phyloP scores from a whole-genome alignment of 2,329 filamentous ascomycete species.

The Verticillium alfalfae region DNA sequence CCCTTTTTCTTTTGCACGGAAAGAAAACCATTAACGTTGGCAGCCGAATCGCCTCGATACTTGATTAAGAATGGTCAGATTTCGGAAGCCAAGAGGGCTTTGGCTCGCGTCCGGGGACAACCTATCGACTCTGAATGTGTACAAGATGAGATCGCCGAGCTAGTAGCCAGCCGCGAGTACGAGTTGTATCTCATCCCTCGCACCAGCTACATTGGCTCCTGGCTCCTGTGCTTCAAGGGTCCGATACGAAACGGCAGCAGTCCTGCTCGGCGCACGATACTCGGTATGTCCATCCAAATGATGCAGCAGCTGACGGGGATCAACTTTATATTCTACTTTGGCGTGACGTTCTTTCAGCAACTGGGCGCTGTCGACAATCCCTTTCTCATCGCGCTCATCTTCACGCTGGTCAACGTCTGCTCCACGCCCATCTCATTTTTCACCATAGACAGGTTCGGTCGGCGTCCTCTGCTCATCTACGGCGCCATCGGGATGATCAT shows the following conservation, averaged over 20 bases:
- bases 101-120: slow-evolving; percentile 60
- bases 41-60: slow-evolving; percentile 66
- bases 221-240: slow-evolving; percentile 53
- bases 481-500: slow-evolving; percentile 67
- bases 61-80: slow-evolving; percentile 63
- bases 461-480: slow-evolving; percentile 61
- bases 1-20: too few relatives aligned
- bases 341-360: slow-evolving; percentile 64
- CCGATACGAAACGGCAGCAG: slow-evolving; percentile 48
- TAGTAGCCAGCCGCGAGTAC: slow-evolving; percentile 69
- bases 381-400: slow-evolving; percentile 69
- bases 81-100: slow-evolving; percentile 50
- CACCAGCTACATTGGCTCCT: slow-evolving; percentile 49
- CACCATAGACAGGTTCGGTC: slow-evolving; percentile 14
- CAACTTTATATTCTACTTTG: slow-evolving; percentile 72
- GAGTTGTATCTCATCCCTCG: slow-evolving; percentile 57
- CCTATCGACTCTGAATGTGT: slow-evolving; percentile 59
- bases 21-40: slow-evolving; percentile 15
- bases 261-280: slow-evolving; percentile 51
- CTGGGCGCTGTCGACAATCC: slow-evolving; percentile 60
- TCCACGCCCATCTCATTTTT: slow-evolving; percentile 10
- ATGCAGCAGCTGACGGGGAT: slow-evolving; percentile 50
- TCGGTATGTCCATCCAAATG: slow-evolving; percentile 53
- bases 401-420: slow-evolving; percentile 43
- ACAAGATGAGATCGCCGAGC: slow-evolving; percentile 65